phyloP scores from a whole-genome alignment of 179 eudicot species.

The Carnegiea gigantea region DNA sequence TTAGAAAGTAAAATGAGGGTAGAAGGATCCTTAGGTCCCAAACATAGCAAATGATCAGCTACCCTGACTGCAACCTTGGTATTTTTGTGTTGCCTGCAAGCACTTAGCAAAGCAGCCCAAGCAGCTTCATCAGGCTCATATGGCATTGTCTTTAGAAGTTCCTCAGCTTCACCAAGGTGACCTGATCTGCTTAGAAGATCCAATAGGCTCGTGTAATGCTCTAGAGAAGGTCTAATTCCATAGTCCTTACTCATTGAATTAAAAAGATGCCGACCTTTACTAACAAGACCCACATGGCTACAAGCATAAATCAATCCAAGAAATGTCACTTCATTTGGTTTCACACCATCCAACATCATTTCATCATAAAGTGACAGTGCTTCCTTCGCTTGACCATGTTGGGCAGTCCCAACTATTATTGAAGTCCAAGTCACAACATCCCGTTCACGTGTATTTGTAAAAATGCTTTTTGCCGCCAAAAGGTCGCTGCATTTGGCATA shows the following conservation, averaged over 20 bases:
- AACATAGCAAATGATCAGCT: constrained; percentile 52
- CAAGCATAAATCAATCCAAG: constrained; percentile 79
- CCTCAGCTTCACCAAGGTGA: constrained; percentile 68
- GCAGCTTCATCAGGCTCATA: constrained; percentile 77
- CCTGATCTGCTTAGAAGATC: constrained; percentile 88
- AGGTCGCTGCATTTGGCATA: constrained; percentile 87
- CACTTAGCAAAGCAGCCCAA: constrained; percentile 79
- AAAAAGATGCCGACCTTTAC: constrained; percentile 56
- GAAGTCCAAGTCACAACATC: constrained; percentile 92
- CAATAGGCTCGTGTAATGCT: constrained; percentile 73
- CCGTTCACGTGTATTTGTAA: constrained; percentile 36
- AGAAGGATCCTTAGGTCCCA: constrained; percentile 64
- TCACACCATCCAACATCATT: constrained; percentile 57
- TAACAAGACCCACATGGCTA: constrained; percentile 80
- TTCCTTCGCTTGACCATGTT: constrained; percentile 70
- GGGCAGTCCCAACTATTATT: constrained; percentile 78
- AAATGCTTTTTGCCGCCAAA: constrained; percentile 47
- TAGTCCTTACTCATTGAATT: constrained; percentile 58
- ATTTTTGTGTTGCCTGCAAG: constrained; percentile 59
- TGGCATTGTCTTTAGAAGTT: constrained; percentile 66
- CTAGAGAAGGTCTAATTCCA: constrained; percentile 57
- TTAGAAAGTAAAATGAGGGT: constrained; percentile 64
- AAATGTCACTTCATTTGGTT: constrained; percentile 82
- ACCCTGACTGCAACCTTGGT: constrained; percentile 47
- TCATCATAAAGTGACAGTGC: constrained; percentile 61